These are phyloP conservation scores for Entoloma clypeatum DNA, from an alignment of 1,284 basidiomycete species.

Conservation along the genomic window DNA sequence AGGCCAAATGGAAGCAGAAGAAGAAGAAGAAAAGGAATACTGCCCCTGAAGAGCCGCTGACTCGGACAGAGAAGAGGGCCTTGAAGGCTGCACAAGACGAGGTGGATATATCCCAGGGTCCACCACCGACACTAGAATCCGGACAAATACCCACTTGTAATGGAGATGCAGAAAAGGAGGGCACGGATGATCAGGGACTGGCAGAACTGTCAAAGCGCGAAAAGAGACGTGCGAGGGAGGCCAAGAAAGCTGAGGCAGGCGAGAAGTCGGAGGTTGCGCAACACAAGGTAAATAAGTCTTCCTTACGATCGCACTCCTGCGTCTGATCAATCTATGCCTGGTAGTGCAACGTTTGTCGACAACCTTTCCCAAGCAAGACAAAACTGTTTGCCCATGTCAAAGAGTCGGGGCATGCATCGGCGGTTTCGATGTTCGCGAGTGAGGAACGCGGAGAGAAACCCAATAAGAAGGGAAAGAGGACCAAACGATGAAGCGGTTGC, in stretches of 20 bases:
- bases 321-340: background rate
- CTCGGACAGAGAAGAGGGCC: constrained; percentile 20
- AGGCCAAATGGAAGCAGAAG: constrained; percentile 18
- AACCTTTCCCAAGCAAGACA: constrained; percentile 67
- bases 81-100: constrained; percentile 16
- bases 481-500: constrained; percentile 24
- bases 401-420: constrained; percentile 71
- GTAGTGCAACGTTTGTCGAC: constrained; percentile 70
- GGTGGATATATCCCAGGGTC: constrained; percentile 2
- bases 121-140: background rate
- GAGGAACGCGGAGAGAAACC: constrained; percentile 23
- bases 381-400: constrained; percentile 79
- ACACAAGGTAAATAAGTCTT: constrained; percentile 10
- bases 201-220: constrained; percentile 69
- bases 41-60: constrained; percentile 14
- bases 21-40: constrained; percentile 18
- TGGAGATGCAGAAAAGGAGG: constrained; percentile 2
- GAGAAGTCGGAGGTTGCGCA: constrained; percentile 19
- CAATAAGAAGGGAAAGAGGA: constrained; percentile 40
- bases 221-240: constrained; percentile 74
- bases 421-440: constrained; percentile 28
- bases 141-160: background rate
- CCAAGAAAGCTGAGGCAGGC: constrained; percentile 63
- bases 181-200: background rate
- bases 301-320: background rate